Conservation (phyloP, 805 yeast genomes). For the Millerago galiae region DNA sequence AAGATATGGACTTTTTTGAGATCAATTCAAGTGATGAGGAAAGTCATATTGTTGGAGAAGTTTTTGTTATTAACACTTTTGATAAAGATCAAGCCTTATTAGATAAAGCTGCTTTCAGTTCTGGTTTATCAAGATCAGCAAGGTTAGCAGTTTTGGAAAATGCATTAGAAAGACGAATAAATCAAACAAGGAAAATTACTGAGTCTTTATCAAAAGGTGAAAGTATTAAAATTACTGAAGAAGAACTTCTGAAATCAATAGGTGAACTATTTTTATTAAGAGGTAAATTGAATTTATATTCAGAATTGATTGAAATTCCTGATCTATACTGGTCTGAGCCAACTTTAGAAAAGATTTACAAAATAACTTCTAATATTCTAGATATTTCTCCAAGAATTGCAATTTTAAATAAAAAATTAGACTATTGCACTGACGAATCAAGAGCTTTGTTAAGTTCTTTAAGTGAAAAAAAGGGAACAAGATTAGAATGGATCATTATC, state of each 20-base stretch:
- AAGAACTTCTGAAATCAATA: constrained; percentile 60
- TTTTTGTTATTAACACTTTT: constrained; percentile 55
- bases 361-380: constrained; percentile 58
- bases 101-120: constrained; percentile 84
- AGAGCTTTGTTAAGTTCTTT: constrained; percentile 68
- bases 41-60: constrained; percentile 58
- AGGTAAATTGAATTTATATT: constrained; percentile 78
- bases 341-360: constrained; percentile 68
- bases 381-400: constrained; percentile 75
- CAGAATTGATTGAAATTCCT: constrained; percentile 87
- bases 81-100: constrained; percentile 42
- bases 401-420: constrained; percentile 77
- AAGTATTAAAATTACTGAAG: constrained; percentile 43
- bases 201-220: constrained; percentile 61
- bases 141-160: constrained; percentile 75
- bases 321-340: constrained; percentile 94
- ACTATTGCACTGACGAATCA: constrained; percentile 86
- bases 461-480: constrained; percentile 67
- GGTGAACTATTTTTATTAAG: constrained; percentile 72
- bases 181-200: constrained; percentile 55
- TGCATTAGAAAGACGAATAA: constrained; percentile 63
- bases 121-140: constrained; percentile 83
- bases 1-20: constrained; percentile 72
- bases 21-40: constrained; percentile 17
- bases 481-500: constrained; percentile 86